phyloP scores from a whole-genome alignment of 805 yeast species.

The Metschnikowia continentalis region DNA sequence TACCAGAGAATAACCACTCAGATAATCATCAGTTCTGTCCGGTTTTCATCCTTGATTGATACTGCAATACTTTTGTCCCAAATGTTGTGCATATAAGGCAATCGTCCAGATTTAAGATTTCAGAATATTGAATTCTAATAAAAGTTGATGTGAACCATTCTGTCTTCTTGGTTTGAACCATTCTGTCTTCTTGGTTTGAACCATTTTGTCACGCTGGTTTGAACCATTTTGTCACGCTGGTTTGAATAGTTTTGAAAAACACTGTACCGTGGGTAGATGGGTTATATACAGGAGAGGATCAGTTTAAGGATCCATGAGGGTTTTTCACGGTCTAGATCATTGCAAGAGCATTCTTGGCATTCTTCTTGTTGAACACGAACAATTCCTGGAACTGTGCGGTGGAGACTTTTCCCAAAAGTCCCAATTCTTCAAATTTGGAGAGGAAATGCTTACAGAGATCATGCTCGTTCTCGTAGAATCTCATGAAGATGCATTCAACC shows the following conservation, averaged over 20 bases:
- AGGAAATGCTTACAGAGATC: constrained; percentile 51
- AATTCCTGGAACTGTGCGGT: constrained; percentile 96
- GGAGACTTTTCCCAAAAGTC: constrained; percentile 49
- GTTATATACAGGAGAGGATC: not conserved
- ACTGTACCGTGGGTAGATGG: constrained; percentile 29
- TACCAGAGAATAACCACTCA: too few species aligned
- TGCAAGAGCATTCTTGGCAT: constrained; percentile 68
- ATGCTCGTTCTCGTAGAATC: constrained; percentile 71
- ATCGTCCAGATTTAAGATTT: too few species aligned
- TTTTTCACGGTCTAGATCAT: constrained; percentile 50
- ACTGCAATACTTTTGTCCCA: too few species aligned
- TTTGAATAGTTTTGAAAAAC: constrained; percentile 7
- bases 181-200: too few species aligned
- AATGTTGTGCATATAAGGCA: too few species aligned
- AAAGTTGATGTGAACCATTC: too few species aligned
- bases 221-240: fast-evolving
- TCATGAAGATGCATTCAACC: constrained; percentile 75
- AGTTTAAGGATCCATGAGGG: constrained; percentile 20
- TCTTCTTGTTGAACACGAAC: constrained; percentile 85
- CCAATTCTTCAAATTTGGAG: constrained; percentile 42
- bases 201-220: too few species aligned
- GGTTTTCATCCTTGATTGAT: too few species aligned
- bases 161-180: too few species aligned
- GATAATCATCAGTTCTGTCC: too few species aligned
- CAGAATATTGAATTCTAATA: too few species aligned